Evolutionary conservation across 345 rosid species (phyloP).

Genomic region (Corchorus olitorius): DNA sequence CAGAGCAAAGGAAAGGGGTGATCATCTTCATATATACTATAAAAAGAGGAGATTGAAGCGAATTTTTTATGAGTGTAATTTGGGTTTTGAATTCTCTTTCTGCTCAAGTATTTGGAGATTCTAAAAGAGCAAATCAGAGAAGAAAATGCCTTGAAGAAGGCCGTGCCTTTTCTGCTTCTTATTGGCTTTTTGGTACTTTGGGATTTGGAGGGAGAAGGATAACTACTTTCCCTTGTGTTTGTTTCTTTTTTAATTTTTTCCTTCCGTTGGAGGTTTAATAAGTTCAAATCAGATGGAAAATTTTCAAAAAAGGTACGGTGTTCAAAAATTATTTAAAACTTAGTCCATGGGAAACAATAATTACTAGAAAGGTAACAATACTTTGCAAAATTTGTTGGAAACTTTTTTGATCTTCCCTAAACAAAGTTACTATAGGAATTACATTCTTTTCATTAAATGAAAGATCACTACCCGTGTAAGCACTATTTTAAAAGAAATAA

Average conservation of each 20-base stretch:
- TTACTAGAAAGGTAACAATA: too few species aligned
- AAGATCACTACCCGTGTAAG: too few species aligned
- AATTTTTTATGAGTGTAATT: neutral
- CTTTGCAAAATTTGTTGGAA: too few species aligned
- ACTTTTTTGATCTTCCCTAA: too few species aligned
- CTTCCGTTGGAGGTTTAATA: constrained; percentile 5
- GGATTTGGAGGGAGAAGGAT: neutral
- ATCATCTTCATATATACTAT: neutral
- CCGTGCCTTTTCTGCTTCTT: neutral
- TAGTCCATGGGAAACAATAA: too few species aligned
- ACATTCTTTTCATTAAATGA: too few species aligned
- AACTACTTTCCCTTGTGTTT: neutral
- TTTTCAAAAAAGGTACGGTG: too few species aligned
- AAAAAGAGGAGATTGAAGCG: neutral
- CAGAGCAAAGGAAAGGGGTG: constrained; percentile 3
- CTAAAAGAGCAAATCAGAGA: constrained; percentile 15
- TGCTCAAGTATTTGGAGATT: neutral
- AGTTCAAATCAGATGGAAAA: too few species aligned
- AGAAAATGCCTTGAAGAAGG: constrained; percentile 17
- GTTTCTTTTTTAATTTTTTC: too few species aligned
- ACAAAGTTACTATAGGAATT: too few species aligned
- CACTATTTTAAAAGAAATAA: too few species aligned
- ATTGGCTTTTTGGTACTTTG: neutral
- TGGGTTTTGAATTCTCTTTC: constrained; percentile 1
- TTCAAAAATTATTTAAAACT: too few species aligned